Evolutionary conservation across 2,329 filamentous ascomycete species (phyloP), one percentile per base, ranked within the genome.

Genomic region (Pseudocercospora fijiensis): DNA sequence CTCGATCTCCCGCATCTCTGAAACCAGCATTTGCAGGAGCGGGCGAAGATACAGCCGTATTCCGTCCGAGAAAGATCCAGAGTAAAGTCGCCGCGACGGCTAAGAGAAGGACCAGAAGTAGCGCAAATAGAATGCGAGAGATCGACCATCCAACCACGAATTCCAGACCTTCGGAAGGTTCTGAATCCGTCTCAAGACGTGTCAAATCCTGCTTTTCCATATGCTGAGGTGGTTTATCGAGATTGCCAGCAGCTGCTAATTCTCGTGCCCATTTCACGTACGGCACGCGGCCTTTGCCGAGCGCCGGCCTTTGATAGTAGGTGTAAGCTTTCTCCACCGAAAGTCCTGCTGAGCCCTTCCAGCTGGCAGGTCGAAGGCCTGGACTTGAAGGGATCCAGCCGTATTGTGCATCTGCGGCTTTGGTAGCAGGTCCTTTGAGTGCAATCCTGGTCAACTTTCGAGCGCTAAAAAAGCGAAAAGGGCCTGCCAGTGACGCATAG

Each of bases 241-340:
- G 27, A 26, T 45, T 28, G 1, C 62, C 65, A 11, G 72, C 67
- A 37, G 69, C 67, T 10, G 76, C 74, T 3, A 78, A 51, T 10
- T 77, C 71, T 52, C 77, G 73, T 4, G 76, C 78, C 78, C 79
- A 81, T 51, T 79, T 74, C 13, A 81, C 79, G 73, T 80, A 81
- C 10, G 75, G 78, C 59, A 78, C 80, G 43, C 76, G 69, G 7
- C 71, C 74, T 56, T 75, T 75, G 0, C 77, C 79, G 0, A 67
- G 63, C 5, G 55, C 61, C 0, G 78, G 79, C 0, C 71, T 53
- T 3, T 63, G 65, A 64, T 76, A 80, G 5, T 77, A 68, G 2
- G 70, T 68, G 58, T 78, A 65, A 16, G 81, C 70, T 26, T 76
- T 75, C 33, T 76, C 73, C 65, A 80, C 78, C 11, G 76, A 77